Base-by-base conservation (phyloP, 192 early-diverging fungal species). In the Coemansia reversa region DNA sequence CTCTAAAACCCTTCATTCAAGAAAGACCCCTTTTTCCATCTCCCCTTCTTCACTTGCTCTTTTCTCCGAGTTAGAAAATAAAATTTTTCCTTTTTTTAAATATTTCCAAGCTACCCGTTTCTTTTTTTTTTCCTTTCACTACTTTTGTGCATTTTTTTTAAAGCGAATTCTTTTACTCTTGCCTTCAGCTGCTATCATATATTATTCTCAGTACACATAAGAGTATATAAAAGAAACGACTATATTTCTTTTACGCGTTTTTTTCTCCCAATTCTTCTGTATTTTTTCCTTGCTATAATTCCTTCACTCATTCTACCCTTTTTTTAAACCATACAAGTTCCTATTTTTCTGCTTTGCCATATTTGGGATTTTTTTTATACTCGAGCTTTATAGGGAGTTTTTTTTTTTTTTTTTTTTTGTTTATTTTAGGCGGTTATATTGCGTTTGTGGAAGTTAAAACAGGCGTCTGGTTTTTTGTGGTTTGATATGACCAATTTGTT, bases 401-500 rank as follows among this genome's bases (percentile, higher is more conserved):
- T 32, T 7, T 32, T 3, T 32, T 32, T 5, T 32, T 5, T 32
- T 32, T 32, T 32, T 32, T 32, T 32, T 32, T 35, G 11, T 12
- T 35, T 35, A 4, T 2, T 35, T 35, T 11, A 12, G 5, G 7
- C 11, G 33, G 33, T 35, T 35, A 35, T 35, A 11, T 35, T 45
- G 3, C 12, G 9, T 45, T 45, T 45, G 9, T 45, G 14, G 14
- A 16, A 16, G 3, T 45, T 45, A 4, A 16, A 16, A 45, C 0
- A 16, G 39, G 9, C 39, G 39, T 16, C 39, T 45, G 33, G 33
- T 2, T 11, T 35, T 7, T 35, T 11, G 6, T 35, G 6, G 9
- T 45, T 45, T 45, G 39, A 16, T 16, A 45, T 67, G 65, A 60
- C 65, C 24, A 63, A 57, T 39, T 67, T 66, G n/a, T 54, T 72